A percentile compares a stretch with the other conserved stretches of the same genome.
phyloP scores from a whole-genome alignment of 306 rosid genomes.

The Leucaena leucocephala region DNA sequence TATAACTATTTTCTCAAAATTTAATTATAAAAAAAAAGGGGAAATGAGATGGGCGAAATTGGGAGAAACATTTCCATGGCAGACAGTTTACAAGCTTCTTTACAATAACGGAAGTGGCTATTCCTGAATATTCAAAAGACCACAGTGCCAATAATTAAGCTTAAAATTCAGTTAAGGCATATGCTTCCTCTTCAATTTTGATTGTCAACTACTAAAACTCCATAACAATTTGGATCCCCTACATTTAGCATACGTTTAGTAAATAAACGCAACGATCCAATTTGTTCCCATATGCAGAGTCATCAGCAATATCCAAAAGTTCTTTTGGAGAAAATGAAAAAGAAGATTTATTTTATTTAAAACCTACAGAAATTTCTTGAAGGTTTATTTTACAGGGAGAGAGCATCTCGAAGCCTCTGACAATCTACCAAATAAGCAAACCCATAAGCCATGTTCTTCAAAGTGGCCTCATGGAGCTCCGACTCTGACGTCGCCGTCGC shows the following conservation, averaged over 20 bases:
- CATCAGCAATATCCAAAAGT: neutral
- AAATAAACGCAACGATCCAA: neutral
- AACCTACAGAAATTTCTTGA: neutral
- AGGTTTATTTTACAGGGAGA: conserved; percentile 30
- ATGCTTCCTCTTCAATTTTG: neutral
- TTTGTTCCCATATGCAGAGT: neutral
- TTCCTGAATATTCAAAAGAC: too few relatives aligned
- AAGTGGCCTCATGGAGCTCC: conserved; percentile 70
- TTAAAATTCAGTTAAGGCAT: too few relatives aligned
- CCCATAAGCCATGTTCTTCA: conserved; percentile 75
- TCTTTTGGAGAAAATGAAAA: neutral
- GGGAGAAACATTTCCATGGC: too few relatives aligned
- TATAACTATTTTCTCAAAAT: too few relatives aligned
- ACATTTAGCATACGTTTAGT: neutral
- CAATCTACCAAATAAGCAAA: conserved; percentile 71
- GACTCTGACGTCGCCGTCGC: conserved; percentile 59
- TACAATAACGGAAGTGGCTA: too few relatives aligned
- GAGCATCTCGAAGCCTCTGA: conserved; percentile 37
- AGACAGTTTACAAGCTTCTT: too few relatives aligned
- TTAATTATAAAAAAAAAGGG: too few relatives aligned
- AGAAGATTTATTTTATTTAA: neutral
- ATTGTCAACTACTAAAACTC: neutral
- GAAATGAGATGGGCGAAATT: too few relatives aligned
- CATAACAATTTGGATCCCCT: neutral
- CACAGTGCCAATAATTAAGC: too few relatives aligned